These are phyloP conservation scores for Amaranthus palmeri DNA, from an alignment of 148 eudicot species.

Conservation along the genomic window DNA sequence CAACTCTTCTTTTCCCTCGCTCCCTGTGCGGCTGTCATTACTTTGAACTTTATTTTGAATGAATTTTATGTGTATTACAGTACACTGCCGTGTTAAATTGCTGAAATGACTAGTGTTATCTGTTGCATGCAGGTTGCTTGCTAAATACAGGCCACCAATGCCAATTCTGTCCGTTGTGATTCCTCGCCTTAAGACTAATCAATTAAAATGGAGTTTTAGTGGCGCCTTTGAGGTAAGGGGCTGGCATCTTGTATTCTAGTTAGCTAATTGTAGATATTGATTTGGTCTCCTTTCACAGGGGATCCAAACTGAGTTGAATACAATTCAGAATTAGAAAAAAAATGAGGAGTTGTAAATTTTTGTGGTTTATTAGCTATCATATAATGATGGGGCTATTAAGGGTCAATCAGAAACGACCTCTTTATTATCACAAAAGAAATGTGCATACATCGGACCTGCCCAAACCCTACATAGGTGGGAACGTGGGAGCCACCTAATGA, in stretches of 20 bases:
- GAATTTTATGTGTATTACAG: too few relatives aligned
- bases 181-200: conserved; percentile 86
- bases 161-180: conserved; percentile 90
- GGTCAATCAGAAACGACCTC: too few relatives aligned
- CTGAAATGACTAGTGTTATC: conserved; percentile 8
- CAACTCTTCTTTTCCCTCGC: neutral
- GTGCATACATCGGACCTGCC: too few relatives aligned
- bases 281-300: conserved; percentile 17
- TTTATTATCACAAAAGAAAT: too few relatives aligned
- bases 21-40: too few relatives aligned
- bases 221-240: conserved; percentile 92
- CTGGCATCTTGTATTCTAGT: conserved; percentile 15
- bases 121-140: conserved; percentile 67
- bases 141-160: conserved; percentile 95
- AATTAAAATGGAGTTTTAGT: conserved; percentile 76
- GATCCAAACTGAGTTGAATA: conserved; percentile 12
- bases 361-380: too few relatives aligned
- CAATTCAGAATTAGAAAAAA: neutral
- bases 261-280: conserved; percentile 10
- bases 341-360: neutral
- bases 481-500: too few relatives aligned
- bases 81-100: neutral
- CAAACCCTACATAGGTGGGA: too few relatives aligned
- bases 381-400: too few relatives aligned
- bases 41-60: too few relatives aligned